Evolutionary conservation across 1,139 yeast species (phyloP), one percentile per base, ranked within the genome.

Genomic region (Insectozyma bohioensis): DNA sequence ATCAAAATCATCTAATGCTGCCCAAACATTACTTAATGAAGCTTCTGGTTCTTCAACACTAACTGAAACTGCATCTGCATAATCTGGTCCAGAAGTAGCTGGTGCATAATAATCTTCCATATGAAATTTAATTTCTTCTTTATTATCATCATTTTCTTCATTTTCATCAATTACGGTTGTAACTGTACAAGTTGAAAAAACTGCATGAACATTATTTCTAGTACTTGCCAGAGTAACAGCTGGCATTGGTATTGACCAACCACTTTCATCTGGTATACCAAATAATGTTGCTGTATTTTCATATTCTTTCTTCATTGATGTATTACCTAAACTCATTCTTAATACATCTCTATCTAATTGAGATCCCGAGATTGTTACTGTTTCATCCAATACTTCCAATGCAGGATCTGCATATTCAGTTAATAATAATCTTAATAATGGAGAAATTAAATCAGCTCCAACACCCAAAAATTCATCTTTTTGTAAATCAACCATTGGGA

Each of bases 181-280:
- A 3, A 67, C 71, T 2, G 68, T 67, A 52, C 97, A 90, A 0
- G 96, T 86, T 20, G 90, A 80, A 52, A 86, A 92, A 3, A 92
- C 98, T 0, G 97, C 90, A 56, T 92, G 97, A 2, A 94, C 95
- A 52, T 94, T 92, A 52, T 85, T 86, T 43, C 97, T 67, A 0
- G 97, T 86, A 9, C 84, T 76, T 0, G 95, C 83, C 0, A 97
- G 87, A 0, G 95, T 82, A 21, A 85, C 78, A 0, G 90, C 85
- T 0, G 97, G 96, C 92, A 85, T 84, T 2, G 97, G 95, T 30
- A 94, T 80, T 0, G 97, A 82, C 99, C 99, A 94, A 1, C 99
- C 99, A 52, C 82, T 80, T n/a, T 86, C 95, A 40, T 88, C 96
- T 0, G 98, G 98, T 14, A 90, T 81, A 11, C 98, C 98, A 65